These are phyloP conservation scores for Gossypium australe DNA, from an alignment of 345 rosid genomes.

Conservation along the genomic window DNA sequence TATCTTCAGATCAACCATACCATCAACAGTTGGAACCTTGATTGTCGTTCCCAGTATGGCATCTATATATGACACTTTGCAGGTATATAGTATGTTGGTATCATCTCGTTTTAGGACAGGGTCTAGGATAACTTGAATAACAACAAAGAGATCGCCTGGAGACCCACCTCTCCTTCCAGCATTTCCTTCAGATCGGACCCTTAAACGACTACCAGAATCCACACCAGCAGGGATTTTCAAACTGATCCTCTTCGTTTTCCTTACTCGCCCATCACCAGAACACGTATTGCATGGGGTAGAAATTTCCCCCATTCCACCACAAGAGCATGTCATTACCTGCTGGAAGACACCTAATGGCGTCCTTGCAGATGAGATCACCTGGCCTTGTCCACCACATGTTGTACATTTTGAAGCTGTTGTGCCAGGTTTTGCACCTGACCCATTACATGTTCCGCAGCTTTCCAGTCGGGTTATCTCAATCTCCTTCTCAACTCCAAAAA, in stretches of 20 bases:
- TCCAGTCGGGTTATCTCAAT: slow-evolving; percentile 89
- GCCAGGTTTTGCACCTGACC: slow-evolving; percentile 88
- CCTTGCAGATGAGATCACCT: slow-evolving; percentile 80
- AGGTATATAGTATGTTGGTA: slow-evolving; percentile 72
- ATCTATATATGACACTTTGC: slow-evolving; percentile 84
- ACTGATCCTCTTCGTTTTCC: slow-evolving; percentile 82
- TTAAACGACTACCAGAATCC: slow-evolving; percentile 86
- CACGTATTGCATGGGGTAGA: slow-evolving; percentile 72
- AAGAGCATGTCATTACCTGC: slow-evolving; percentile 91
- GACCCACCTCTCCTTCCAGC: slow-evolving; percentile 93
- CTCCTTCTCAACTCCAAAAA: slow-evolving; percentile 90
- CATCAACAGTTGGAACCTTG: slow-evolving; percentile 43
- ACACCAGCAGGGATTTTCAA: slow-evolving; percentile 95
- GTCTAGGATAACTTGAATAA: slow-evolving; percentile 79
- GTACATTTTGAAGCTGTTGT: slow-evolving; percentile 74
- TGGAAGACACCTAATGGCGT: slow-evolving; percentile 96
- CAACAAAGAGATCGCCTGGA: slow-evolving; percentile 85
- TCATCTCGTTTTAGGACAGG: slow-evolving; percentile 81
- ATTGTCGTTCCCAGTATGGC: slow-evolving; percentile 66
- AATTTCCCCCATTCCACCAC: slow-evolving; percentile 77
- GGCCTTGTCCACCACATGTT: slow-evolving; percentile 96
- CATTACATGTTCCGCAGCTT: slow-evolving; percentile 77
- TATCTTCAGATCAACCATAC: slow-evolving; percentile 85
- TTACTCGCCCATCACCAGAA: slow-evolving; percentile 88
- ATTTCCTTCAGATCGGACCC: slow-evolving; percentile 93